Conservation (phyloP, 139 green algal species). For the Nannochloris sp. region DNA sequence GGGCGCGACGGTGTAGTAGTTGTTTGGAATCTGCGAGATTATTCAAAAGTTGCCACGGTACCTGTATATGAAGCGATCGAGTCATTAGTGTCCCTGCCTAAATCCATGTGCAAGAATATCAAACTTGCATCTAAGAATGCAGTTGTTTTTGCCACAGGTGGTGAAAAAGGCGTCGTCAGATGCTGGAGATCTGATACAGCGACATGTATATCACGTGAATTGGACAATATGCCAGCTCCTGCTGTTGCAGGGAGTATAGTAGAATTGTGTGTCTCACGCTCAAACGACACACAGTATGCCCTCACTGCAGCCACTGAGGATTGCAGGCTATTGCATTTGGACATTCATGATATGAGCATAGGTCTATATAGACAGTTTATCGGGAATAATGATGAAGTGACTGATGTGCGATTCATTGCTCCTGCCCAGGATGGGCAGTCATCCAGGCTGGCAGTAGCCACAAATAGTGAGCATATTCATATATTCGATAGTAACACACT, state of each 20-base stretch:
- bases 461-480: slow-evolving; percentile 65
- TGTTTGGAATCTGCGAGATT: slow-evolving; percentile 64
- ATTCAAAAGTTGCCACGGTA: slow-evolving; percentile 51
- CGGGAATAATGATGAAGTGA: slow-evolving; percentile 88
- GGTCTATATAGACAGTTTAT: slow-evolving; percentile 65
- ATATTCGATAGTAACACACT: slow-evolving; percentile 55
- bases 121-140: neutral
- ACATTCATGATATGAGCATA: slow-evolving; percentile 1
- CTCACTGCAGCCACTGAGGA: slow-evolving; percentile 68
- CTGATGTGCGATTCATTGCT: slow-evolving; percentile 71
- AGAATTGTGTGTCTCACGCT: slow-evolving; percentile 44
- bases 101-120: neutral
- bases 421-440: neutral
- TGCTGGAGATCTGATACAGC: slow-evolving; percentile 66
- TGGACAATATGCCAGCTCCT: neutral
- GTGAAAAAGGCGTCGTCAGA: slow-evolving; percentile 60
- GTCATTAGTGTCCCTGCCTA: slow-evolving; percentile 28
- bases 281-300: neutral
- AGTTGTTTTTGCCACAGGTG: slow-evolving; percentile 67
- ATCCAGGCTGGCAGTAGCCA: slow-evolving; percentile 54
- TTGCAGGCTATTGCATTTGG: slow-evolving; percentile 55
- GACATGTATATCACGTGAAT: slow-evolving; percentile 27
- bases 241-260: slow-evolving; percentile 35
- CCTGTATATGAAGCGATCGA: slow-evolving; percentile 85
- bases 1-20: slow-evolving; percentile 62